phyloP scores from a whole-genome alignment of 1,139 yeast genomes.

The Lodderomyces metapsilosis region DNA sequence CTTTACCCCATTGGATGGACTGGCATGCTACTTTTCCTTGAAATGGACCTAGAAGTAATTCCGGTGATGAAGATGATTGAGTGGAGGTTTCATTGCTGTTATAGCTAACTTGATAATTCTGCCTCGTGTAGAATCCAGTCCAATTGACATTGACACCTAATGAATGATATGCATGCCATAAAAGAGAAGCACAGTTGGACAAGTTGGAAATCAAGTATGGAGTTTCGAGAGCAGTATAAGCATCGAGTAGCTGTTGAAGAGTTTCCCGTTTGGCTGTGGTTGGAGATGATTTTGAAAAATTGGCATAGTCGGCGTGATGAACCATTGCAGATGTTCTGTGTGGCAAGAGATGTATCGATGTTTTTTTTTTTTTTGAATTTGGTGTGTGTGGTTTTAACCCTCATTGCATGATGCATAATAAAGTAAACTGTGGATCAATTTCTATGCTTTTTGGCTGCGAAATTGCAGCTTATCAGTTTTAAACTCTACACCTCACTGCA shows the following conservation, averaged over 20 bases:
- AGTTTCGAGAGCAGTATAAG: constrained; percentile 70
- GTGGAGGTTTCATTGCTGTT: background rate
- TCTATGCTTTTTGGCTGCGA: too few relatives aligned
- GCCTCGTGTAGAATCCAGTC: constrained; percentile 80
- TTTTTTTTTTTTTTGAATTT: too few relatives aligned
- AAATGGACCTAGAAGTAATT: constrained; percentile 83
- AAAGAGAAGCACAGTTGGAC: constrained; percentile 77
- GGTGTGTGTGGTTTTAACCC: too few relatives aligned
- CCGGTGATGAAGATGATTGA: constrained; percentile 22
- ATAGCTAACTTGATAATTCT: constrained; percentile 7
- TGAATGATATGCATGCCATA: constrained; percentile 85
- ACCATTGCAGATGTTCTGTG: too few relatives aligned
- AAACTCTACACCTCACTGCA: too few relatives aligned
- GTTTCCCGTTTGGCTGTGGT: constrained; percentile 49
- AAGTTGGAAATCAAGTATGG: constrained; percentile 86
- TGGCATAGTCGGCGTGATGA: constrained; percentile 67
- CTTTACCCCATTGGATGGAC: constrained; percentile 68
- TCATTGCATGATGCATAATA: too few relatives aligned
- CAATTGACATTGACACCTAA: constrained; percentile 67
- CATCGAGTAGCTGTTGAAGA: constrained; percentile 55
- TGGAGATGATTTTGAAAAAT: constrained; percentile 10
- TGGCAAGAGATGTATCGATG: too few relatives aligned
- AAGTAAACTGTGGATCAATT: too few relatives aligned
- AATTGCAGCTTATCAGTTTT: too few relatives aligned
- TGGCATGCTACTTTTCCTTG: constrained; percentile 98